A percentile compares a stretch with the other conserved stretches of the same genome.
phyloP scores from a whole-genome alignment of 371 early-diverging fungal genomes.

The Globomyces sp. region DNA sequence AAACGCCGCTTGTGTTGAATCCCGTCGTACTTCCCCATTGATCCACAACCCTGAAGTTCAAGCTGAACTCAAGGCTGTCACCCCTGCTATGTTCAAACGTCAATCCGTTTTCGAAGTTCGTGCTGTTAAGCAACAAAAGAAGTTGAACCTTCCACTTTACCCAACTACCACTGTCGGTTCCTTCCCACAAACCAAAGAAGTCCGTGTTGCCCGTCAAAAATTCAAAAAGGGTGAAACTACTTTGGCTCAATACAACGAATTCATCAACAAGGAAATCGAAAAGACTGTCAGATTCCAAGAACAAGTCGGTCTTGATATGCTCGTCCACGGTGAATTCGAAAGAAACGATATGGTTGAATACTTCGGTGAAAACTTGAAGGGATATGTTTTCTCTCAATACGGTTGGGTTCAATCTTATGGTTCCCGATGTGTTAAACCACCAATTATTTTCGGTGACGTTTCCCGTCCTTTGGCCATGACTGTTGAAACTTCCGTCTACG shows the following conservation, averaged over 20 bases:
- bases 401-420: conserved; percentile 98
- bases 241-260: conserved; percentile 71
- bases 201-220: conserved; percentile 87
- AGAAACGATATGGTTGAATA: conserved; percentile 98
- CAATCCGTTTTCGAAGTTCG: conserved; percentile 73
- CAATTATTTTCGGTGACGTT: conserved; percentile 77
- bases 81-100: conserved; percentile 73
- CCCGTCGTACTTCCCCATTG: conserved; percentile 75
- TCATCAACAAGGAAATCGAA: conserved; percentile 83
- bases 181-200: conserved; percentile 97
- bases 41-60: conserved; percentile 83
- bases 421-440: conserved; percentile 76
- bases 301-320: conserved; percentile 81
- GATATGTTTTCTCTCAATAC: conserved; percentile 88
- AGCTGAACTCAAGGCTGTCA: conserved; percentile 67
- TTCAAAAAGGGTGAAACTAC: conserved; percentile 79
- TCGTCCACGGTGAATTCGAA: conserved; percentile 89
- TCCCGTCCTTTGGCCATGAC: conserved; percentile 90
- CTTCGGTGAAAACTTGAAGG: conserved; percentile 85
- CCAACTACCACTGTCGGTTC: conserved; percentile 97
- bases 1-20: conserved; percentile 62
- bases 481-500: conserved; percentile 67
- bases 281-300: conserved; percentile 86
- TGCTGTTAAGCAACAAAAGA: conserved; percentile 68
- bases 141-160: conserved; percentile 84